These are phyloP conservation scores for Cajanus cajan DNA, from an alignment of 306 rosid genomes.

Conservation along the genomic window DNA sequence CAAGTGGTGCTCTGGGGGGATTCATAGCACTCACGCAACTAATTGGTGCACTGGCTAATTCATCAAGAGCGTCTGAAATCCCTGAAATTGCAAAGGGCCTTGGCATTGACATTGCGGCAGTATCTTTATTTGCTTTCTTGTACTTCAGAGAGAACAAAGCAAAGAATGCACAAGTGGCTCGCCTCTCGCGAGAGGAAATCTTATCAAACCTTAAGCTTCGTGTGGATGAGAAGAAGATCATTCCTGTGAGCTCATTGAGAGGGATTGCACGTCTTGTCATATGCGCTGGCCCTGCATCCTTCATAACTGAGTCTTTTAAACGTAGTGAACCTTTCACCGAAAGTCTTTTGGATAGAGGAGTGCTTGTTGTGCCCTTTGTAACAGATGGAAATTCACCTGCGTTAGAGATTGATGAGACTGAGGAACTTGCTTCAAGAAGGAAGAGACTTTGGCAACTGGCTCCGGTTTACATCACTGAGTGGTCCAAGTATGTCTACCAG, in stretches of 20 bases:
- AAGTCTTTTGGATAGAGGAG: slow-evolving; percentile 80
- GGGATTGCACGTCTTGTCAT: slow-evolving; percentile 89
- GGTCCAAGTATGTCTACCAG: slow-evolving; percentile 67
- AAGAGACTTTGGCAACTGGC: slow-evolving; percentile 86
- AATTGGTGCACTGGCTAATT: slow-evolving; percentile 64
- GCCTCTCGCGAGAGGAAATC: slow-evolving; percentile 81
- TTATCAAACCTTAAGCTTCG: slow-evolving; percentile 87
- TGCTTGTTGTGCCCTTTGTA: slow-evolving; percentile 76
- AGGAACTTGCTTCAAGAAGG: slow-evolving; percentile 53
- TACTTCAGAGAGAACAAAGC: slow-evolving; percentile 77
- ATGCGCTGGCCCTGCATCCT: slow-evolving; percentile 81
- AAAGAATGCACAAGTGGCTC: slow-evolving; percentile 69
- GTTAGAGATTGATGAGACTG: slow-evolving; percentile 61
- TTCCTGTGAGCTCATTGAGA: slow-evolving; percentile 66
- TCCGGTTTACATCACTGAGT: slow-evolving; percentile 57
- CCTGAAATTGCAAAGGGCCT: slow-evolving; percentile 65
- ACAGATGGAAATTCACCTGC: slow-evolving; percentile 61
- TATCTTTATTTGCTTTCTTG: slow-evolving; percentile 68
- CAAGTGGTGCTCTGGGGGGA: slow-evolving; percentile 73
- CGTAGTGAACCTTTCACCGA: slow-evolving; percentile 76
- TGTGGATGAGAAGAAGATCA: slow-evolving; percentile 59
- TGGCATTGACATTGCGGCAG: slow-evolving; percentile 85
- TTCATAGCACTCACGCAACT: slow-evolving; percentile 72
- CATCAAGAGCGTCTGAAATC: slow-evolving; percentile 61
- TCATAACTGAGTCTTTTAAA: slow-evolving; percentile 61